A percentile compares a stretch with the other conserved stretches of the same genome.
Conservation (phyloP, 345 rosid species). For the Salix koriyanagi region DNA sequence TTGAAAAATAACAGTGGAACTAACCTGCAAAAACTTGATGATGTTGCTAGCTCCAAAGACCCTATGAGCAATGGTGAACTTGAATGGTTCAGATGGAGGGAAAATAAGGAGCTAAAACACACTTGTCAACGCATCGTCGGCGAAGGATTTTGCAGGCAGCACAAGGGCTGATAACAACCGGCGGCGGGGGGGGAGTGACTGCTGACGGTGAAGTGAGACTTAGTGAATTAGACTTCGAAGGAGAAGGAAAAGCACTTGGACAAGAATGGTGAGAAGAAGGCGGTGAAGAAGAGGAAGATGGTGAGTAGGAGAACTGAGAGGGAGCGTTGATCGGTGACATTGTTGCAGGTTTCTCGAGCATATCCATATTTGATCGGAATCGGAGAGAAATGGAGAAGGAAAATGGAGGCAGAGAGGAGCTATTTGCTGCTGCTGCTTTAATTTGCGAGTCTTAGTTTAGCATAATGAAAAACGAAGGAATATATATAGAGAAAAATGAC, state of each 20-base stretch:
- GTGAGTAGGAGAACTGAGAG: conserved; percentile 13
- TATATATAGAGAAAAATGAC: conserved; percentile 16
- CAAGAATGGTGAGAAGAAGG: not conserved
- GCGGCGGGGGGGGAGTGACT: conserved; percentile 16
- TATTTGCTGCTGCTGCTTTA: too few species aligned
- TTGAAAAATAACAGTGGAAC: not conserved
- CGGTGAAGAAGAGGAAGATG: conserved; percentile 21
- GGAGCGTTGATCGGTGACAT: conserved; percentile 6
- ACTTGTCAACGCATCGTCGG: conserved; percentile 58
- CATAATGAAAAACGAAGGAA: not conserved
- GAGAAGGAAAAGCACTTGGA: not conserved
- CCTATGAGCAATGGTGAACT: conserved; percentile 66
- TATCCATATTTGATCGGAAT: conserved; percentile 12
- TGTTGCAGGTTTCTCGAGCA: not conserved
- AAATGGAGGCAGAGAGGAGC: conserved; percentile 4
- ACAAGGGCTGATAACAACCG: conserved; percentile 54
- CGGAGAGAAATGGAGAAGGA: not conserved
- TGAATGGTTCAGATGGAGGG: conserved; percentile 61
- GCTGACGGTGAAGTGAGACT: conserved; percentile 3
- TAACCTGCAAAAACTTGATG: conserved; percentile 65
- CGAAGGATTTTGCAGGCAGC: conserved; percentile 79
- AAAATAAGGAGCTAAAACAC: conserved; percentile 71
- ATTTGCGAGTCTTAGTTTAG: not conserved
- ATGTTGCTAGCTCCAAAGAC: conserved; percentile 68
- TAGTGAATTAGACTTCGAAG: conserved; percentile 7